Base-by-base conservation (phyloP, 345 rosid genomes). In the Citrus australasica region DNA sequence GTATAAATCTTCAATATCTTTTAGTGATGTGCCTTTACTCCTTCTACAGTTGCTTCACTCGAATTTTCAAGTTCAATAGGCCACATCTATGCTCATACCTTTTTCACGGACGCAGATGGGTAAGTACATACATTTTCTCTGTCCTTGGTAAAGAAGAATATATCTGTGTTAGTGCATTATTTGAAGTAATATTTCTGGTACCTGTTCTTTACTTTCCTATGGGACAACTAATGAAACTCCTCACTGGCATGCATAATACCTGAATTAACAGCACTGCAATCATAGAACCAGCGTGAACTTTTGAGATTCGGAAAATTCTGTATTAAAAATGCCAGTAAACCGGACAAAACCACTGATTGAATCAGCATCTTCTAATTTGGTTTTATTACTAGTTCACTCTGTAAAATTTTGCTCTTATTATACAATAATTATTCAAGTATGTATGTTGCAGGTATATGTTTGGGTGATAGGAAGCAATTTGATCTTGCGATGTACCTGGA, bases 381-480 rank as follows among this genome's bases (percentile, higher is more conserved):
- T n/a, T 73, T 33, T 6, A 14, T 32, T 46, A 7, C 61, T n/a
- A 48, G 25, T 51, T 35, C 71, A 27, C 28, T 60, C 5, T 55
- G 24, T 19, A 9, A 48, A 28, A 19, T n/a, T 9, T 37, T 16
- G 7, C 7, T n/a, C 28, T 2, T 27, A 48, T n/a, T 37, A 10
- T 35, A 61, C 40, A 37, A 24, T 55, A 55, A 68, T 35, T 46
- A 19, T 71, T 37, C 37, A 33, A 32, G 21, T 62, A 4, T 37
- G 78, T n/a, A 22, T 48, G 77, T 78, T 79, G 86, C 90, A 96
- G 98, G 94, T 94, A 1, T 93, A 88, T 79, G 25, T 92, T 28
- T 97, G 98, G 98, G 98, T 97, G 78, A 90, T 93, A 9, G 96
- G 92, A 79, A 94, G 98, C 83, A 94, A 94, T 76, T 79, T 97